Evolutionary conservation across 805 yeast genomes (phyloP).

Genomic region (Suhomyces tanzawaensis): DNA sequence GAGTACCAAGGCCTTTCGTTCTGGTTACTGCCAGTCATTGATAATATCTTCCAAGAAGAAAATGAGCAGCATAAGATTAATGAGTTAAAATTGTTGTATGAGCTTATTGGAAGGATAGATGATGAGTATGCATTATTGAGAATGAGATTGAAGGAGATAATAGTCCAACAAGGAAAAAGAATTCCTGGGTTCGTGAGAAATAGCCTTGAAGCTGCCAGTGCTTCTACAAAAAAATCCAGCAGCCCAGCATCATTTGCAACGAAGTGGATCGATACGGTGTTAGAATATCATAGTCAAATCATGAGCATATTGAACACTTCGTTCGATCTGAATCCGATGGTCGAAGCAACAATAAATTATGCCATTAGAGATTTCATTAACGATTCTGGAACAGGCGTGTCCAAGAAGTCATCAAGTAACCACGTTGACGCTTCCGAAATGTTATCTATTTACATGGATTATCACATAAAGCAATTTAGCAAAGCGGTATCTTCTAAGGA

Average conservation of each 20-base stretch:
- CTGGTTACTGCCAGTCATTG: conserved; percentile 51
- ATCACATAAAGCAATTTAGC: conserved; percentile 33
- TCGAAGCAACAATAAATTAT: conserved; percentile 55
- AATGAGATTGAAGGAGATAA: conserved; percentile 43
- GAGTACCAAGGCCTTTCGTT: conserved; percentile 55
- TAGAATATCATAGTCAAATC: conserved; percentile 51
- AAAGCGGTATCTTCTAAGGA: conserved; percentile 18
- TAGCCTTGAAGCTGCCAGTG: background rate
- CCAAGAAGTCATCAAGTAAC: conserved; percentile 41
- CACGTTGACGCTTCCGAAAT: conserved; percentile 37
- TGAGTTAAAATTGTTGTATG: conserved; percentile 48
- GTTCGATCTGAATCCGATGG: conserved; percentile 46
- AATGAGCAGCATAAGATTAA: conserved; percentile 22
- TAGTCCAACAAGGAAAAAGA: conserved; percentile 47
- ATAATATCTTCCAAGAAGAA: conserved; percentile 10
- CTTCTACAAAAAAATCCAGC: conserved; percentile 15
- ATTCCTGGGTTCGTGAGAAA: conserved; percentile 25
- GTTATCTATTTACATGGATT: conserved; percentile 40
- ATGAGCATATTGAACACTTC: conserved; percentile 46
- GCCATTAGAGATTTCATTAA: conserved; percentile 65
- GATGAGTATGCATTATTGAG: conserved; percentile 49
- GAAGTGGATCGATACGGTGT: conserved; percentile 62
- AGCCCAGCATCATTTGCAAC: conserved; percentile 54
- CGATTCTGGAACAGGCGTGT: conserved; percentile 43
- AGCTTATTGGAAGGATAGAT: conserved; percentile 53